These are phyloP conservation scores for Plasmodium yoelii DNA, from an alignment of 169 alveolate genomes.

Conservation along the genomic window DNA sequence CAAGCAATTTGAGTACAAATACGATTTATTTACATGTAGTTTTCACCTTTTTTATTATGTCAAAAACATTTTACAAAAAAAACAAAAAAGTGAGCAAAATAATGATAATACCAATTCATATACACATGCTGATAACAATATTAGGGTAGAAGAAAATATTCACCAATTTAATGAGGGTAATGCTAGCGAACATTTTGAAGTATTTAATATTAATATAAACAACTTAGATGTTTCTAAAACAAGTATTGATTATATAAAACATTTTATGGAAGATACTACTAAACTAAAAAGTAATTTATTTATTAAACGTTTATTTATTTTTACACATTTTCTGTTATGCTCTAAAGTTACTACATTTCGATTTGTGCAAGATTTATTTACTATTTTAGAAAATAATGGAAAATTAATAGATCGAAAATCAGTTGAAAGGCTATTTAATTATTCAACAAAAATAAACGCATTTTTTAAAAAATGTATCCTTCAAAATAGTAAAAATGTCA, in stretches of 20 bases:
- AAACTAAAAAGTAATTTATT: slow-evolving; percentile 72
- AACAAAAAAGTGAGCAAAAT: background rate
- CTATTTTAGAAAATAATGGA: slow-evolving; percentile 43
- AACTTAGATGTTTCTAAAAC: slow-evolving; percentile 22
- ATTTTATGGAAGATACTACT: slow-evolving; percentile 73
- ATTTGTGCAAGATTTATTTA: slow-evolving; percentile 59
- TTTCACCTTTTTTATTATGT: slow-evolving; percentile 73
- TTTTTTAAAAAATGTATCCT: slow-evolving; percentile 55
- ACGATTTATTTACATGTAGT: slow-evolving; percentile 73
- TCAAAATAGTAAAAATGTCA: slow-evolving; percentile 31
- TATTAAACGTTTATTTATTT: slow-evolving; percentile 61
- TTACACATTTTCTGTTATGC: slow-evolving; percentile 58
- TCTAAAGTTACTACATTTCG: slow-evolving; percentile 70
- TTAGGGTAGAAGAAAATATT: background rate
- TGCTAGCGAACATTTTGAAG: background rate
- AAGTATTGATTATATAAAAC: slow-evolving; percentile 42
- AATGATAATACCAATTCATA: background rate
- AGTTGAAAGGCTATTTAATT: slow-evolving; percentile 54
- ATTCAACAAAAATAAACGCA: slow-evolving; percentile 55
- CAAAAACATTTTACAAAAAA: slow-evolving; percentile 20
- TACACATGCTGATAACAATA: background rate
- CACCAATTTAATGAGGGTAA: background rate
- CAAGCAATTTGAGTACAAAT: slow-evolving; percentile 51
- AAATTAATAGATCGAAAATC: slow-evolving; percentile 60
- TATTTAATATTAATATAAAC: background rate